A percentile compares a stretch with the other conserved stretches of the same genome.
Evolutionary conservation across 78 protist species (phyloP).

Genomic region (Tieghemostelium lacteum): DNA sequence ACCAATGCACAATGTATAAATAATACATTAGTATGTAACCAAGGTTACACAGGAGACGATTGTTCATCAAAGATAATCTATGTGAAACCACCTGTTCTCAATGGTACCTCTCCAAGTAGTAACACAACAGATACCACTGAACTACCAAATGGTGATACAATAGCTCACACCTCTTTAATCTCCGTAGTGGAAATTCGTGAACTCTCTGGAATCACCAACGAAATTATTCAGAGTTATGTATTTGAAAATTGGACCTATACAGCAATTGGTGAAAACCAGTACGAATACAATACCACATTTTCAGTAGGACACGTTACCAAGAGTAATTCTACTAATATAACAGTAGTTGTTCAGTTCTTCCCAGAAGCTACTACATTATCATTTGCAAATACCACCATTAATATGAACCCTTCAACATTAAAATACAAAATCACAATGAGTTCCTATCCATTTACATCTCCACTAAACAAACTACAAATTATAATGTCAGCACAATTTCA

Average conservation of each 20-base stretch:
- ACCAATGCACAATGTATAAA: neutral
- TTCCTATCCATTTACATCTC: neutral
- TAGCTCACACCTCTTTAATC: neutral
- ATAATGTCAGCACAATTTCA: neutral
- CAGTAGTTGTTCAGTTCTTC: neutral
- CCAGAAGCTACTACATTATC: neutral
- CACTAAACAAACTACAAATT: neutral
- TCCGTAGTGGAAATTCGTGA: neutral
- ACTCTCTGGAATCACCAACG: too few relatives aligned
- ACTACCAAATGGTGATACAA: neutral
- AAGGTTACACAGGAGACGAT: neutral
- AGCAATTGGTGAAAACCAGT: neutral
- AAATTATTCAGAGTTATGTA: neutral
- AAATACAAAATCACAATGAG: neutral
- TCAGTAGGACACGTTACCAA: neutral
- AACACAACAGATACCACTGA: neutral
- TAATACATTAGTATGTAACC: neutral
- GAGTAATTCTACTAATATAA: too few relatives aligned
- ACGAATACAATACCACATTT: neutral
- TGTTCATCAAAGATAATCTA: neutral
- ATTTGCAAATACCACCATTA: neutral
- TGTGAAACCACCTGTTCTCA: neutral
- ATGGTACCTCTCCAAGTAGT: neutral
- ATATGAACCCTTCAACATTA: neutral
- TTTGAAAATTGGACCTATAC: neutral